Conservation (phyloP, 352 stramenopile species). For the Plasmopara halstedii region DNA sequence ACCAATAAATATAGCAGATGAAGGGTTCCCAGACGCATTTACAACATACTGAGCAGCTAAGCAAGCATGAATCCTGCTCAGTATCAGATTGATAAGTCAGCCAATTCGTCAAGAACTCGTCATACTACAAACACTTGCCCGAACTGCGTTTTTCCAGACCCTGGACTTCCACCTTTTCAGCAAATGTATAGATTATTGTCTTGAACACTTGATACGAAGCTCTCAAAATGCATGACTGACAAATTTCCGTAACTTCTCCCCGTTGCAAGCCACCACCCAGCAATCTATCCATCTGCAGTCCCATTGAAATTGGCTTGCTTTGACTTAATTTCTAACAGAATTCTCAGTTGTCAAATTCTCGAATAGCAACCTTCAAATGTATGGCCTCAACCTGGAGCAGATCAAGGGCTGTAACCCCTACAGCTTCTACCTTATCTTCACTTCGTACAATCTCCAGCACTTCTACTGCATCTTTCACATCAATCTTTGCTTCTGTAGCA, state of each 20-base stretch:
- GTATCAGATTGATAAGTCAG: neutral
- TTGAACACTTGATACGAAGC: neutral
- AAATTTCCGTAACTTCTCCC: conserved; percentile 76
- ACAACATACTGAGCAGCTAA: conserved; percentile 45
- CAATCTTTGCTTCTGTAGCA: conserved; percentile 33
- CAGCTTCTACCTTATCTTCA: neutral
- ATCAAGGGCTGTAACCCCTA: conserved; percentile 38
- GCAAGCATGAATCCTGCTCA: conserved; percentile 54
- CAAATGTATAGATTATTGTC: neutral
- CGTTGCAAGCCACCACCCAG: conserved; percentile 57
- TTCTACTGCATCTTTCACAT: conserved; percentile 27
- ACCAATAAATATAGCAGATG: conserved; percentile 61
- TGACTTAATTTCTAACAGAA: conserved; percentile 23
- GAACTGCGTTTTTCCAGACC: conserved; percentile 72
- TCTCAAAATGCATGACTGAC: conserved; percentile 16
- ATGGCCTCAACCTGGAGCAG: conserved; percentile 28
- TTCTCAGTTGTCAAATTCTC: neutral
- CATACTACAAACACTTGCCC: conserved; percentile 8
- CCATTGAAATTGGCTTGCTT: conserved; percentile 30
- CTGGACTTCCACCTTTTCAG: conserved; percentile 43
- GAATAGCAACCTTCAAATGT: neutral
- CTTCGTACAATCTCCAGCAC: conserved; percentile 18
- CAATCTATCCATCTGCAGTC: conserved; percentile 42
- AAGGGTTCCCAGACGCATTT: conserved; percentile 7
- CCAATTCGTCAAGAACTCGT: neutral